Evolutionary conservation across 805 yeast species (phyloP), one percentile per base, ranked within the genome.

Genomic region (Candida khao-thaluensis): DNA sequence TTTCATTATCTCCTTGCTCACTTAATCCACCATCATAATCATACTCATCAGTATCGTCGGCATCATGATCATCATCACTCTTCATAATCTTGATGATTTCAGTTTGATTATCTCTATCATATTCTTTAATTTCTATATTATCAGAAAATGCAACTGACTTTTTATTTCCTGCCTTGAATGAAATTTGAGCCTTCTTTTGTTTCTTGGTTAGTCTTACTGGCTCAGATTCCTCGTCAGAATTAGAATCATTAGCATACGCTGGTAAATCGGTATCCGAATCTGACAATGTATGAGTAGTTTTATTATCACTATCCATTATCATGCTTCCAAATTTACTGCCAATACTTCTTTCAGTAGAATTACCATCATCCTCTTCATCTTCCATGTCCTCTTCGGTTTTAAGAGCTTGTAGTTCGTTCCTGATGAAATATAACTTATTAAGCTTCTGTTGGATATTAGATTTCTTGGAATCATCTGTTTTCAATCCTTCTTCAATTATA

Each of bases 111-210:
- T 67, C 73, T 6, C 65, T 46, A 20, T 61, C 67, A 40, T 53
- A 68, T 44, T 68, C 74, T 43, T 68, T 68, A 21, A 68, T 56
- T 47, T 68, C 67, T 12, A 68, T 54, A 30, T 66, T 65, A 36
- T 67, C 72, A 0, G 71, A 60, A 40, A 68, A 68, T 18, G 72
- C 72, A 6, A 68, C 74, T 26, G 64, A 54, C 39, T 61, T 64
- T 21, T 48, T 30, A 6, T 51, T 40, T 8, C 53, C 43, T 6
- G 60, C 28, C 12, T 14, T 27, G 8, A 6, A 14, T 2, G 61
- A 54, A 4, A 52, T 57, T 22, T 51, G 52, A 2, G 64, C 48
- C 20, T 31, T 45, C 18, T 36, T 42, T 15, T 33, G 25, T 16
- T 21, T 23, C 21, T 38, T 38, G 35, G 37, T 9, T 12, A 27